These are phyloP conservation scores for Phytophthora europaea DNA, from an alignment of 352 stramenopile genomes.

Conservation along the genomic window DNA sequence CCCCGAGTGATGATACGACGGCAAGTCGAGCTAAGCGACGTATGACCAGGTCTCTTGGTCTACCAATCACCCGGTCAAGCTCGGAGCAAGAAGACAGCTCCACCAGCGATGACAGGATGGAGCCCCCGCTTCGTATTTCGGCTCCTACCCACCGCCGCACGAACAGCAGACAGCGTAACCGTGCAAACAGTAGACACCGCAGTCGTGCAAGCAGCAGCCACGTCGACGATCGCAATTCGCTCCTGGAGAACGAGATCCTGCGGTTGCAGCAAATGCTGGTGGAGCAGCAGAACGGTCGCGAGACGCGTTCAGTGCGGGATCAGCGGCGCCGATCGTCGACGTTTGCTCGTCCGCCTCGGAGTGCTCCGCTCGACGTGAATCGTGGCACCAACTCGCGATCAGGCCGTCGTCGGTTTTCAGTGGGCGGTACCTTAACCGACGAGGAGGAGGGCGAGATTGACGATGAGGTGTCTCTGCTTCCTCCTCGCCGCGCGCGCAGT, in stretches of 20 bases:
- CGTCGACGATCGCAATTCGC: conserved; percentile 52
- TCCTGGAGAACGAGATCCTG: conserved; percentile 78
- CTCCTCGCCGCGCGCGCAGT: conserved; percentile 65
- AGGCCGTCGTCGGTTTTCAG: conserved; percentile 55
- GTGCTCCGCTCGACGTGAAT: conserved; percentile 32
- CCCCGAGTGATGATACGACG: conserved; percentile 36
- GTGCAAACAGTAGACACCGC: conserved; percentile 32
- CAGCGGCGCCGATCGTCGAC: conserved; percentile 30
- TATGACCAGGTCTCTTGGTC: conserved; percentile 6
- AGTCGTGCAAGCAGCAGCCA: conserved; percentile 36
- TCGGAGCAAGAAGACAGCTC: conserved; percentile 47
- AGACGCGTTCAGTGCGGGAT: conserved; percentile 18
- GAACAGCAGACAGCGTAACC: conserved; percentile 36
- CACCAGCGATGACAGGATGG: conserved; percentile 36
- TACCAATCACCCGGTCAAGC: conserved; percentile 31
- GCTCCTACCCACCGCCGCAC: conserved; percentile 19
- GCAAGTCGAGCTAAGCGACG: conserved; percentile 18
- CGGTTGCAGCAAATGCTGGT: conserved; percentile 81
- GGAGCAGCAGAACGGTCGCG: conserved; percentile 50
- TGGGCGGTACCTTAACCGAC: conserved; percentile 51
- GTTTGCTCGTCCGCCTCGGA: conserved; percentile 35
- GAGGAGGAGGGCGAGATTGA: conserved; percentile 50
- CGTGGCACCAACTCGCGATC: conserved; percentile 19
- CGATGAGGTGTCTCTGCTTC: conserved; percentile 56
- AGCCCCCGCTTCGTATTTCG: conserved; percentile 35